A percentile compares a stretch with the other conserved stretches of the same genome.
Conservation (phyloP, 441 rosid species). For the Bruguiera hainesii region DNA sequence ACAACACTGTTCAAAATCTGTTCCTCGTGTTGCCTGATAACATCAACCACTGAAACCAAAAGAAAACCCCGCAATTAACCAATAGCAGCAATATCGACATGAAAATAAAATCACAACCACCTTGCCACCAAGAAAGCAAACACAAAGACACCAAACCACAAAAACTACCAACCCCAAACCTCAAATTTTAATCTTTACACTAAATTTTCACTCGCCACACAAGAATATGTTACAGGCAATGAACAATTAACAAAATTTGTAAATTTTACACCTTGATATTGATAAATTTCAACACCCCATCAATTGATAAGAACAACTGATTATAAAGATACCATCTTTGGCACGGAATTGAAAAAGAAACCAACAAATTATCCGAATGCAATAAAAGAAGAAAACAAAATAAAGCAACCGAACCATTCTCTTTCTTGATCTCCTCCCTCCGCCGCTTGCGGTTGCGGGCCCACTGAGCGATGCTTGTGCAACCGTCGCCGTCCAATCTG, state of each 20-base stretch:
- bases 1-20: constrained; percentile 56
- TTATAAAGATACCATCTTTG: background rate
- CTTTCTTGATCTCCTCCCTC: constrained; percentile 70
- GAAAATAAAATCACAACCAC: background rate
- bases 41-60: constrained; percentile 44
- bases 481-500: constrained; percentile 56
- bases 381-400: background rate
- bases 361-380: background rate
- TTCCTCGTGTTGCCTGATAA: constrained; percentile 51
- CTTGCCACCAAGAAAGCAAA: background rate
- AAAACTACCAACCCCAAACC: background rate
- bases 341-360: background rate
- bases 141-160: background rate
- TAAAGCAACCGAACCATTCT: constrained; percentile 33
- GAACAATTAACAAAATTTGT: too few species aligned
- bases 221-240: too few species aligned
- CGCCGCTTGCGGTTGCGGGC: constrained; percentile 82
- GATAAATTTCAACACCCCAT: background rate
- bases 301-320: too few species aligned
- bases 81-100: background rate
- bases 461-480: constrained; percentile 80
- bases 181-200: too few species aligned
- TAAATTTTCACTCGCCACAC: too few species aligned
- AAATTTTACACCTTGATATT: too few species aligned
- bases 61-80: constrained; percentile 7